Conservation (phyloP, 75 land plant genomes). For the Selaginella tamariscina region DNA sequence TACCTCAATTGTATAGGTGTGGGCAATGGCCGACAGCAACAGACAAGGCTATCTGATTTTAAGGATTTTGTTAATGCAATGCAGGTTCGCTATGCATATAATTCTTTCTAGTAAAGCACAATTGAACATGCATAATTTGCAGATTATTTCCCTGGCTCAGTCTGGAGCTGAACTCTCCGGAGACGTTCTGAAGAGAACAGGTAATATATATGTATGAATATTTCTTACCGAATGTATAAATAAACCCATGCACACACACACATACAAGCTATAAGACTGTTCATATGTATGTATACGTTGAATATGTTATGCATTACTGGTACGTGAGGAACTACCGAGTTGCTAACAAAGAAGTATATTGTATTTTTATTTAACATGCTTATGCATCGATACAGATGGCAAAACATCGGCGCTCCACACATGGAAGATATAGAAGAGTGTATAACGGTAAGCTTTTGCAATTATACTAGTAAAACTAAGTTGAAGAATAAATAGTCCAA, state of each 20-base stretch:
- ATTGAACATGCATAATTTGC: neutral
- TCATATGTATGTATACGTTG: too few relatives aligned
- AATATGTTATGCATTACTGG: too few relatives aligned
- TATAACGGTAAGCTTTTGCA: neutral
- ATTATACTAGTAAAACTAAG: too few relatives aligned
- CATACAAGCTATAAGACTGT: too few relatives aligned
- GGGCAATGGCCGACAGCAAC: neutral
- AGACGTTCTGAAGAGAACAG: slow-evolving; percentile 12
- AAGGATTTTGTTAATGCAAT: neutral
- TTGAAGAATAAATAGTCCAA: too few relatives aligned
- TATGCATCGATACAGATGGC: too few relatives aligned
- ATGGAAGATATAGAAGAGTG: neutral
- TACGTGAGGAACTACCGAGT: too few relatives aligned
- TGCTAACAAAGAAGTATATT: neutral
- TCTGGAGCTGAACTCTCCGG: neutral
- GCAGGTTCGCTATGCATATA: neutral
- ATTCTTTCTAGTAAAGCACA: too few relatives aligned
- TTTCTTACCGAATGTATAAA: too few relatives aligned
- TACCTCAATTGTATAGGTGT: too few relatives aligned
- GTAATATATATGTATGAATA: too few relatives aligned
- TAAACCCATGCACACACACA: too few relatives aligned
- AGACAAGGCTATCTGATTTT: neutral
- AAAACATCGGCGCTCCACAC: neutral
- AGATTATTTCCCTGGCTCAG: neutral
- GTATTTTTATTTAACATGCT: neutral